Base-by-base conservation (phyloP, 1,284 basidiomycete genomes). In the Ganoderma lucidum region DNA sequence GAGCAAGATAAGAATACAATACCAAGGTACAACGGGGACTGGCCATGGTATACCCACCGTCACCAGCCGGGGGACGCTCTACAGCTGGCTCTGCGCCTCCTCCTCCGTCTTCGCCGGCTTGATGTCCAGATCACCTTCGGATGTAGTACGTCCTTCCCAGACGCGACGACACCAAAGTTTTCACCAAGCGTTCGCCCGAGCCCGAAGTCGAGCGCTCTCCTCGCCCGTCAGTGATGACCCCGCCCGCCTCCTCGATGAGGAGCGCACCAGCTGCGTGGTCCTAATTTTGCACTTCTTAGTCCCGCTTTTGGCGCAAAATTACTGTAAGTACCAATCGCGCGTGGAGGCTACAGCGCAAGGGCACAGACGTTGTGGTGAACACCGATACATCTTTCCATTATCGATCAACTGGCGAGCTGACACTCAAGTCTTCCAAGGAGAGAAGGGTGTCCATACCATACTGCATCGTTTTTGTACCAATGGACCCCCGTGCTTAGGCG, bases 191-290 rank as follows among this genome's bases (percentile, higher is more conserved):
- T 96, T 68, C 96, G 84, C 15, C 97, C 97, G 1, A 93, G 84
- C 0, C 94, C 93, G 81, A 99, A 99, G 79, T 98, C 87, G 42
- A 99, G 88, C 0, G 87, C 85, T 23, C 69, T 3, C 96, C 97
- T 61, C 91, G 84, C 67, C 94, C 93, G 80, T 99, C 95, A 0
- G 91, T 92, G 41, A 98, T 90, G 17, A 92, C 76, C 0, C 97
- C 97, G 2, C 97, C 97, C 0, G 96, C 93, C 82, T 99, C 97
- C 70, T 91, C 88, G 6, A 99, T 90, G 10, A 99, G 86, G 9
- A 99, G 79, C 0, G 88, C 85, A 0, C 97, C 98, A 0, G 95
- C 87, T 0, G 97, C 97, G 78, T 99, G 98, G 23, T 23, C 23
- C 23, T 23, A 23, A 23, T 23, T 23, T 23, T 23, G 23, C 23